Evolutionary conservation across 2,329 filamentous ascomycete species (phyloP).

Genomic region (Colletotrichum sp.): DNA sequence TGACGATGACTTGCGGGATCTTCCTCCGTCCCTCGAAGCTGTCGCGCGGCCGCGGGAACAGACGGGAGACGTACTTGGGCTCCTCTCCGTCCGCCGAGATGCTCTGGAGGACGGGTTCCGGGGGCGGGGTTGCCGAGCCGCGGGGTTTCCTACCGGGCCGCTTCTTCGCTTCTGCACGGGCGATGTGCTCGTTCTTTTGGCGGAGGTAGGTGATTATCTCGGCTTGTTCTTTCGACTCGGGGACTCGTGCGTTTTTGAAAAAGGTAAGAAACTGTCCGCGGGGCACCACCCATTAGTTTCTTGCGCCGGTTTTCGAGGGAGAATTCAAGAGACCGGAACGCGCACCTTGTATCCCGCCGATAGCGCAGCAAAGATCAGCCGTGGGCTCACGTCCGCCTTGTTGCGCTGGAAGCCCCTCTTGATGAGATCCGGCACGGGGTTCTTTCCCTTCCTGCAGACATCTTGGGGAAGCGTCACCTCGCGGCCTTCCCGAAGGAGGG

Average conservation of each 20-base stretch:
- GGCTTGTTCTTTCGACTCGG: constrained; percentile 43
- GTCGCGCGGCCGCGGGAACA: constrained; percentile 52
- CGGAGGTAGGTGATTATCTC: constrained; percentile 47
- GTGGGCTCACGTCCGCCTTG: constrained; percentile 58
- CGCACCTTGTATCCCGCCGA: constrained; percentile 70
- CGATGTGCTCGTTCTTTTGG: constrained; percentile 19
- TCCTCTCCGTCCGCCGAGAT: constrained; percentile 36
- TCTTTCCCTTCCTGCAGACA: constrained; percentile 33
- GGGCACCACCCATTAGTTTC: neutral
- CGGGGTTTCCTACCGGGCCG: constrained; percentile 22
- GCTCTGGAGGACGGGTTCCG: constrained; percentile 38
- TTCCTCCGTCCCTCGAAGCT: constrained; percentile 53
- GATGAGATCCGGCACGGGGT: constrained; percentile 63
- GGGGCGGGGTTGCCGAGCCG: constrained; percentile 13
- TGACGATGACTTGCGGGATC: constrained; percentile 61
- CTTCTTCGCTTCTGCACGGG: constrained; percentile 9
- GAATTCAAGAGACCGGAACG: neutral
- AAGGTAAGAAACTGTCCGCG: constrained; percentile 44
- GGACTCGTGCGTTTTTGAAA: constrained; percentile 40
- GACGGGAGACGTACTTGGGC: constrained; percentile 52
- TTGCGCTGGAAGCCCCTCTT: constrained; percentile 68
- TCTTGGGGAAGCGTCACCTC: constrained; percentile 58
- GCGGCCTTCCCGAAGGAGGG: constrained; percentile 65
- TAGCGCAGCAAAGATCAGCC: constrained; percentile 67
- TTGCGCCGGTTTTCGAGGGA: neutral